Conservation (phyloP, 2,329 filamentous ascomycete species). For the Bipolaris zeicola region DNA sequence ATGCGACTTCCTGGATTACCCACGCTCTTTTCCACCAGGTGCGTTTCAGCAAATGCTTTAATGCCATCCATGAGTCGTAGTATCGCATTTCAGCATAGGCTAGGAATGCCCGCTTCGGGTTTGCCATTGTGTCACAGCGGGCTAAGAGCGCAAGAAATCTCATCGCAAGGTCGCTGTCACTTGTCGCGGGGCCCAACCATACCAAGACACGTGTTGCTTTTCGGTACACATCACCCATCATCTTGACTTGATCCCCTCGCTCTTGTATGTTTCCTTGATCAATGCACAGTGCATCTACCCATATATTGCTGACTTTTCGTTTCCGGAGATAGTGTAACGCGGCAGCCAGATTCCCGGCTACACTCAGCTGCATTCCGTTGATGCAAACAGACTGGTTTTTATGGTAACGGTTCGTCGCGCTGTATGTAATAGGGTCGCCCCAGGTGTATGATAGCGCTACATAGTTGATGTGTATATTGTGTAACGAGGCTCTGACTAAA, state of each 20-base stretch:
- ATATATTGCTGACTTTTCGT: neutral
- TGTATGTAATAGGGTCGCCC: neutral
- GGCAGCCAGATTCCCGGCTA: neutral
- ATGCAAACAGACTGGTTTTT: neutral
- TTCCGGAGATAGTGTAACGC: neutral
- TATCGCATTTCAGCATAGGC: neutral
- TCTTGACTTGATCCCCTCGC: neutral
- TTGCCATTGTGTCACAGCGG: neutral
- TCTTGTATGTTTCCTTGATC: neutral
- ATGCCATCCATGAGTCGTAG: neutral
- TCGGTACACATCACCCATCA: neutral
- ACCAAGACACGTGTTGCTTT: neutral
- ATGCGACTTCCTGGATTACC: neutral
- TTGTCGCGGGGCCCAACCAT: neutral
- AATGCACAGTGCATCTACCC: neutral
- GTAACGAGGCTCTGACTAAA: neutral
- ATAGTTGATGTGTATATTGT: neutral
- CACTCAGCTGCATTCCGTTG: neutral
- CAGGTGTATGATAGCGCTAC: neutral
- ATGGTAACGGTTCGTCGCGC: neutral
- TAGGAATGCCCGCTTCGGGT: neutral
- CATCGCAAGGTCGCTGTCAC: neutral
- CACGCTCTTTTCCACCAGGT: constrained; percentile 1
- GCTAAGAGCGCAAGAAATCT: neutral
- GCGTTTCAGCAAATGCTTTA: neutral